These are phyloP conservation scores for Xylariaceae sp. DNA, from an alignment of 2,329 filamentous ascomycete species.

Conservation along the genomic window DNA sequence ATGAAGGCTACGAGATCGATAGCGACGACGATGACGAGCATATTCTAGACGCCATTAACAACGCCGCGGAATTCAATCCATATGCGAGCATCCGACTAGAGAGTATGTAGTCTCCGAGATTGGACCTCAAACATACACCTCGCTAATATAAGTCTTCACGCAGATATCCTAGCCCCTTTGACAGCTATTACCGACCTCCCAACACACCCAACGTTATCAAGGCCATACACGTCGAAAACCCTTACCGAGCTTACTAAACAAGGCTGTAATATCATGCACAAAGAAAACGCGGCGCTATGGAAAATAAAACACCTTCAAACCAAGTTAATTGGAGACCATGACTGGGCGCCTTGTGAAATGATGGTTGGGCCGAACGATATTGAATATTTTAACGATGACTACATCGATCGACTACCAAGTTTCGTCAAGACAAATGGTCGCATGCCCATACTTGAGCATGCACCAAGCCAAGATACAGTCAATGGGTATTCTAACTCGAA, in stretches of 20 bases:
- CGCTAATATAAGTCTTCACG: constrained; percentile 3
- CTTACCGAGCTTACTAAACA: constrained; percentile 67
- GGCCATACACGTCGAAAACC: constrained; percentile 69
- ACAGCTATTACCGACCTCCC: constrained; percentile 71
- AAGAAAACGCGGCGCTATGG: constrained; percentile 69
- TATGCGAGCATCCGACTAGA: constrained; percentile 69
- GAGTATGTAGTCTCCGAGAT: constrained; percentile 45
- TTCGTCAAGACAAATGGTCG: constrained; percentile 25
- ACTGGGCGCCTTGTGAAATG: constrained; percentile 58
- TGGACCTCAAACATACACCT: background rate
- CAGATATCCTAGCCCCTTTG: constrained; percentile 71
- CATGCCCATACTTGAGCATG: constrained; percentile 23
- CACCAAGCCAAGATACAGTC: constrained; percentile 17
- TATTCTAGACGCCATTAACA: constrained; percentile 55
- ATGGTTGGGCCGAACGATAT: constrained; percentile 55
- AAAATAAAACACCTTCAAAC: constrained; percentile 70
- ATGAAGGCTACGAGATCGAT: constrained; percentile 73
- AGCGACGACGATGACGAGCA: constrained; percentile 66
- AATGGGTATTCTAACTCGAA: constrained; percentile 24
- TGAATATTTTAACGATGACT: constrained; percentile 50
- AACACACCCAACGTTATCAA: constrained; percentile 68
- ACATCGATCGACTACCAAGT: constrained; percentile 31
- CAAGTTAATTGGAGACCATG: constrained; percentile 69
- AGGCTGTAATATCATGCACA: constrained; percentile 66
- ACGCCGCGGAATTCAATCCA: constrained; percentile 67